Evolutionary conservation across 345 rosid species (phyloP).

Genomic region (Pistacia atlantica): DNA sequence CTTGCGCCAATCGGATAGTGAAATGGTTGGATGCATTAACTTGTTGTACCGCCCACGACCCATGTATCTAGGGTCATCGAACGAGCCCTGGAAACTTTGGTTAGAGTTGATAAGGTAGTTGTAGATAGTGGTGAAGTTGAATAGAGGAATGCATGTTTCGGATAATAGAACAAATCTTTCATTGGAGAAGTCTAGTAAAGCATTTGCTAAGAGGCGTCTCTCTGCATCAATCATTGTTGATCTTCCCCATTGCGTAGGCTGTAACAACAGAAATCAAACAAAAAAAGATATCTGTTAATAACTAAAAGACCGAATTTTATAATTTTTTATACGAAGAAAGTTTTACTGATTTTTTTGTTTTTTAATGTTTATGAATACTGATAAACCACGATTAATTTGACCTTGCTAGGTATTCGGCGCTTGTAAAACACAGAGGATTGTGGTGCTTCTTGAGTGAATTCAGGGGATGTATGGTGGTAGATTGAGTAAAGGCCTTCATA

Average conservation of each 20-base stretch:
- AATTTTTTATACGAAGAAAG: too few relatives aligned
- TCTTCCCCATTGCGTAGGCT: conserved; percentile 38
- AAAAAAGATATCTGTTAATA: not conserved
- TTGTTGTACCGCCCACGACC: conserved; percentile 42
- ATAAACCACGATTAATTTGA: not conserved
- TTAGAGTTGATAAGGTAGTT: conserved; percentile 28
- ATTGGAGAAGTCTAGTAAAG: conserved; percentile 31
- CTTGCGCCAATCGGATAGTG: conserved; percentile 34
- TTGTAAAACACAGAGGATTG: conserved; percentile 23
- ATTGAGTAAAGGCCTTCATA: conserved; percentile 27
- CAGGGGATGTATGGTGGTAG: conserved; percentile 18
- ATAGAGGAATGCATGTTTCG: conserved; percentile 40
- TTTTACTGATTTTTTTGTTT: too few relatives aligned
- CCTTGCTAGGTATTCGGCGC: conserved; percentile 43
- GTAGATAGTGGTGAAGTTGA: conserved; percentile 38
- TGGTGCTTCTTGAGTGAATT: not conserved
- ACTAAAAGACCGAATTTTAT: too few relatives aligned
- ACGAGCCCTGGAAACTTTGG: conserved; percentile 32
- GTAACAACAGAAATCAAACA: not conserved
- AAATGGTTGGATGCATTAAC: conserved; percentile 31
- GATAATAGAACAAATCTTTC: conserved; percentile 40
- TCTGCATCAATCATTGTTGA: conserved; percentile 39
- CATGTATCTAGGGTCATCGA: conserved; percentile 23
- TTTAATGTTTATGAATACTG: too few relatives aligned
- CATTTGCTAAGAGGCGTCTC: conserved; percentile 37